Evolutionary conservation across 192 early-diverging fungal genomes (phyloP), one percentile per base, ranked within the genome.

Genomic region (Coemansia sp.): DNA sequence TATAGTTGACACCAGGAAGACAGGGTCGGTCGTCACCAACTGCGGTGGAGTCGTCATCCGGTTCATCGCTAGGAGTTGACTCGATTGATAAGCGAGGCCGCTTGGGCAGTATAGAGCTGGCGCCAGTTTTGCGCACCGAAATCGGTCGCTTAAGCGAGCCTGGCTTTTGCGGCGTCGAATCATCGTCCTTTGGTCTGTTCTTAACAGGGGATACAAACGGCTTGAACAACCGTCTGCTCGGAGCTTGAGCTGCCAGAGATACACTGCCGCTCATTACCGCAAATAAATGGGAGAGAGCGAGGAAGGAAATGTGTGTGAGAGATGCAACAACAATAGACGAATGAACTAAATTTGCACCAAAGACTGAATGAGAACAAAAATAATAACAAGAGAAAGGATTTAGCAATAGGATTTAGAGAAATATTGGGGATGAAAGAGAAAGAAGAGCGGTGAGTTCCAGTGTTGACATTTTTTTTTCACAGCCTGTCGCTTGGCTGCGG

Each of bases 201-300:
- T 76, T 78, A 20, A 57, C 64, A 7, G 81, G 81, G n/a, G 81
- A 73, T 1, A 84, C 77, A 61, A 84, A 84, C 18, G 81, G 81
- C 60, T 69, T 84, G 29, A 79, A 69, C 65, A 84, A 68, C 33
- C 77, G 64, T 44, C 71, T 58, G 62, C 63, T 84, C 46, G 81
- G 70, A 62, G 70, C 24, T 44, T 79, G 74, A 43, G 76, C 62
- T 22, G 70, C 78, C 15, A 72, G 47, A 38, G 71, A 49, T 15
- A 81, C 72, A 13, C 64, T 68, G 22, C 62, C 72, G 22, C 71
- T 71, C 74, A 76, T 76, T 50, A 10, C 20, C 58, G 49, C 10
- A 36, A 38, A 38, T 29, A 38, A 38, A 10, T 38, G 36, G 36
- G 36, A 38, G 36, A 10, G 36, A 38, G 36, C 2, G 2, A 29